Conservation (phyloP, 2,329 filamentous ascomycete species). For the Aspergillus udagawae region DNA sequence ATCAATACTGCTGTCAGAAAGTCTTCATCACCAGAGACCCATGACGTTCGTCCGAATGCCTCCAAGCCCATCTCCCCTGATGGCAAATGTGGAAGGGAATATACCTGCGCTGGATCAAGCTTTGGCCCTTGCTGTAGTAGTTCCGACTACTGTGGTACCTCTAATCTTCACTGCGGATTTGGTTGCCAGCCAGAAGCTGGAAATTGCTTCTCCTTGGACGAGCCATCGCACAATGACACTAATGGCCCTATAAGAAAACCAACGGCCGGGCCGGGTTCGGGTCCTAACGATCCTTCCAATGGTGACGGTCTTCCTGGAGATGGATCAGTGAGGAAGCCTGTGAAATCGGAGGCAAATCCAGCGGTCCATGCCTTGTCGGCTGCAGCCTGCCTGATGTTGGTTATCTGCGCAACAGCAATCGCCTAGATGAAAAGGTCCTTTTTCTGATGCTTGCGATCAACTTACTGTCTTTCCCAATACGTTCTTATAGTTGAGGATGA, state of each 20-base stretch:
- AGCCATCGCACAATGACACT: not conserved
- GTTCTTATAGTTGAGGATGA: not conserved
- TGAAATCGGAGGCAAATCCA: not conserved
- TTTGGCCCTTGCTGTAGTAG: slow-evolving; percentile 34
- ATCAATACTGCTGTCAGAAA: slow-evolving; percentile 12
- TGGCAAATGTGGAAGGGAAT: slow-evolving; percentile 32
- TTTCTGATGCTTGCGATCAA: not conserved
- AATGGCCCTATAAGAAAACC: slow-evolving; percentile 6
- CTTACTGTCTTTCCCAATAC: not conserved
- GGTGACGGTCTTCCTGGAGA: not conserved
- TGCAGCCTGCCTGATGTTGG: not conserved
- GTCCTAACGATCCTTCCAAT: not conserved
- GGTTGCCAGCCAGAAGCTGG: slow-evolving; percentile 31
- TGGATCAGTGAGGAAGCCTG: not conserved
- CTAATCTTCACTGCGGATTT: slow-evolving; percentile 24
- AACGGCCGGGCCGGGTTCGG: not conserved
- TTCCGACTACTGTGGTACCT: slow-evolving; percentile 28
- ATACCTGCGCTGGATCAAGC: slow-evolving; percentile 31
- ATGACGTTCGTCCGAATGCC: slow-evolving; percentile 1
- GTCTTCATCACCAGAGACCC: not conserved
- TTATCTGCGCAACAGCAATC: not conserved
- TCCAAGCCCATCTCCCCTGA: slow-evolving; percentile 25
- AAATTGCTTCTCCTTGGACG: slow-evolving; percentile 17
- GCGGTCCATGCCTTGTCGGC: not conserved
- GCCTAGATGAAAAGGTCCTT: not conserved